Evolutionary conservation across 768 basidiomycete genomes (phyloP).

Genomic region (Plicaturopsis crispa): DNA sequence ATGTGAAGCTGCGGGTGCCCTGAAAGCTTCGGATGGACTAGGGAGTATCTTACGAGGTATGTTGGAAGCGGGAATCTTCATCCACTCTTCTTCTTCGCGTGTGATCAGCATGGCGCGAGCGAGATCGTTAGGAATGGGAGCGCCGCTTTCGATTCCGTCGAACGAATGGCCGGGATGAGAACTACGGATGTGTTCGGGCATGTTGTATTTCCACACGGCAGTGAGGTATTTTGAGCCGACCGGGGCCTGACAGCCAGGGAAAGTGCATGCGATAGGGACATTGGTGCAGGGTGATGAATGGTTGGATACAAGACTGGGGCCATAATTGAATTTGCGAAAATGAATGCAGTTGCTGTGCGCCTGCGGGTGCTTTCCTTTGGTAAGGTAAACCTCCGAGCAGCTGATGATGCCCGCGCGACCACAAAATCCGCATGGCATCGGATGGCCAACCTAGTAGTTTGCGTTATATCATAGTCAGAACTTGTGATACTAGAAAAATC

Average conservation of each 20-base stretch:
- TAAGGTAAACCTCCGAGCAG: constrained; percentile 7
- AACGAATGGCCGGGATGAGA: too few species aligned
- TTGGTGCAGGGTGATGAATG: constrained; percentile 18
- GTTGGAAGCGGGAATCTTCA: too few species aligned
- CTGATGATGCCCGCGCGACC: constrained; percentile 5
- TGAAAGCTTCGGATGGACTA: too few species aligned
- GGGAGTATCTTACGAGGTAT: too few species aligned
- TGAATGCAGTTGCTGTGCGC: constrained; percentile 10
- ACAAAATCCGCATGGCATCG: constrained; percentile 20
- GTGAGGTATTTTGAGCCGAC: too few species aligned
- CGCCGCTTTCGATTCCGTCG: too few species aligned
- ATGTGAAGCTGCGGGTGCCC: too few species aligned
- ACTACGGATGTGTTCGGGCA: too few species aligned
- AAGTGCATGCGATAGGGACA: constrained; percentile 15
- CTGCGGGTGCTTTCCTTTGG: constrained; percentile 12
- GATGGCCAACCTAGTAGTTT: constrained; percentile 8
- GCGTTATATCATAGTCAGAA: background rate
- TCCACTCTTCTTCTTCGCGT: too few species aligned
- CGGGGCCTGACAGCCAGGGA: too few species aligned
- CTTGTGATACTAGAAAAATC: background rate
- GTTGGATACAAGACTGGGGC: constrained; percentile 9
- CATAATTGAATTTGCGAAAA: constrained; percentile 10
- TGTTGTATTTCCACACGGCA: constrained; percentile 24
- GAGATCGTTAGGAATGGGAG: too few species aligned
- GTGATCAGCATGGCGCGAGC: too few species aligned